Conservation (phyloP, 306 rosid genomes). For the Quillaja saponaria region DNA sequence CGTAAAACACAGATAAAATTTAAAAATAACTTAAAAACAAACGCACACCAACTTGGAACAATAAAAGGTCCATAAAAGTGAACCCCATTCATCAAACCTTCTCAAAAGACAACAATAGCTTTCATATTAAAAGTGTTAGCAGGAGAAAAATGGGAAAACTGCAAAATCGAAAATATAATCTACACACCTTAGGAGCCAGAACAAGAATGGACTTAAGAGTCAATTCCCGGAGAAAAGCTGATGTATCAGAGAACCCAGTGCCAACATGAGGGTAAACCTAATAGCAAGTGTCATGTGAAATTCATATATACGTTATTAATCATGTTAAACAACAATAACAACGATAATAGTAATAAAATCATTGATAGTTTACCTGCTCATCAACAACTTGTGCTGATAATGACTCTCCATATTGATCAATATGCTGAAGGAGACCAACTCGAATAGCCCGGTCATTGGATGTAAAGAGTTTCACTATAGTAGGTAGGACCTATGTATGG, state of each 20-base stretch:
- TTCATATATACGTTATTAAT: background rate
- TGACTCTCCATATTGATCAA: slow-evolving; percentile 92
- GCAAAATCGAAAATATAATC: slow-evolving; percentile 16
- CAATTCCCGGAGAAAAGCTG: slow-evolving; percentile 94
- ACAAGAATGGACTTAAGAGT: slow-evolving; percentile 94
- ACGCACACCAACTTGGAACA: background rate
- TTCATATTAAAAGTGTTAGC: slow-evolving; percentile 9
- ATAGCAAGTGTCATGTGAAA: slow-evolving; percentile 23
- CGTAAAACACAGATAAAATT: slow-evolving; percentile 17
- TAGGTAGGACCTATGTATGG: slow-evolving; percentile 69
- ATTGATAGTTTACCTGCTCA: slow-evolving; percentile 61
- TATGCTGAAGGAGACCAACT: slow-evolving; percentile 89
- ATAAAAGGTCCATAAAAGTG: background rate
- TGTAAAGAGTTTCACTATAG: slow-evolving; percentile 83
- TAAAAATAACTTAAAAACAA: slow-evolving; percentile 20
- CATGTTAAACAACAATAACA: background rate
- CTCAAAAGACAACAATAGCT: no score
- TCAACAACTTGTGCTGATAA: slow-evolving; percentile 86
- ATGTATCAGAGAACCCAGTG: slow-evolving; percentile 89
- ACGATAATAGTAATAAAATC: background rate
- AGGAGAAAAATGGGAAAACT: slow-evolving; percentile 1
- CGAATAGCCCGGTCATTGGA: slow-evolving; percentile 96
- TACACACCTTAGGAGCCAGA: slow-evolving; percentile 84
- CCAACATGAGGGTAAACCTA: slow-evolving; percentile 97
- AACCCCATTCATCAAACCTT: background rate